A percentile compares a stretch with the other conserved stretches of the same genome.
phyloP scores from a whole-genome alignment of 805 yeast species.

The Priceomyces haplophilus region DNA sequence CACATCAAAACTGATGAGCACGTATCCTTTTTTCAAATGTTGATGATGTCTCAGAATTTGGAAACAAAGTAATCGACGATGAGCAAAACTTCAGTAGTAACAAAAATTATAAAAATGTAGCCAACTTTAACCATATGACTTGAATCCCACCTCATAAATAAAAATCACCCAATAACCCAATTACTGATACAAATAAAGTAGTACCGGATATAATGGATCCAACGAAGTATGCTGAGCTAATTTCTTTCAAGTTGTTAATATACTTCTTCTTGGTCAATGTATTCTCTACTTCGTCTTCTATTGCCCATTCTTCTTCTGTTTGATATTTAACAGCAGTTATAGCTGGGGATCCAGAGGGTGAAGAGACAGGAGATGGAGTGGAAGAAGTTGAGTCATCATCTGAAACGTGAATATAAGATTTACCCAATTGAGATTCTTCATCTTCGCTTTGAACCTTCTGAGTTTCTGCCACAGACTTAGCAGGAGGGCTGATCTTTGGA shows the following conservation, averaged over 20 bases:
- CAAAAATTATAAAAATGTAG: conserved; percentile 1
- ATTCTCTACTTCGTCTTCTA: conserved; percentile 42
- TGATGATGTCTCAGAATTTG: background rate
- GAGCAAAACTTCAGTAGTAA: background rate
- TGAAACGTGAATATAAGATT: conserved; percentile 42
- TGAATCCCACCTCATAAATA: conserved; percentile 13
- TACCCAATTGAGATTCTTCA: conserved; percentile 30
- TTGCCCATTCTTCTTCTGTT: conserved; percentile 27
- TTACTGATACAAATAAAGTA: conserved; percentile 46
- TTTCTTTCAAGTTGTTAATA: conserved; percentile 24
- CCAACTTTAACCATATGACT: background rate
- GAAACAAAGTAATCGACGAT: background rate
- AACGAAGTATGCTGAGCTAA: conserved; percentile 36
- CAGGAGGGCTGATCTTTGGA: conserved; percentile 1
- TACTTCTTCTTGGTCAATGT: conserved; percentile 39
- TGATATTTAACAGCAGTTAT: background rate
- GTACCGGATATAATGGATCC: conserved; percentile 43
- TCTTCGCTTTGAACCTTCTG: conserved; percentile 14
- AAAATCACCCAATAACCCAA: conserved; percentile 60
- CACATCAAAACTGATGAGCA: background rate
- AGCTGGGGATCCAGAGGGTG: conserved; percentile 25
- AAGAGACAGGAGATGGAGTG: conserved; percentile 26
- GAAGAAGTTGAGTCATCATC: conserved; percentile 32
- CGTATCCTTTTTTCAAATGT: background rate
- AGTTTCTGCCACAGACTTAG: background rate